Evolutionary conservation across 768 basidiomycete genomes (phyloP).

Genomic region (Kwoniella botswanensis): DNA sequence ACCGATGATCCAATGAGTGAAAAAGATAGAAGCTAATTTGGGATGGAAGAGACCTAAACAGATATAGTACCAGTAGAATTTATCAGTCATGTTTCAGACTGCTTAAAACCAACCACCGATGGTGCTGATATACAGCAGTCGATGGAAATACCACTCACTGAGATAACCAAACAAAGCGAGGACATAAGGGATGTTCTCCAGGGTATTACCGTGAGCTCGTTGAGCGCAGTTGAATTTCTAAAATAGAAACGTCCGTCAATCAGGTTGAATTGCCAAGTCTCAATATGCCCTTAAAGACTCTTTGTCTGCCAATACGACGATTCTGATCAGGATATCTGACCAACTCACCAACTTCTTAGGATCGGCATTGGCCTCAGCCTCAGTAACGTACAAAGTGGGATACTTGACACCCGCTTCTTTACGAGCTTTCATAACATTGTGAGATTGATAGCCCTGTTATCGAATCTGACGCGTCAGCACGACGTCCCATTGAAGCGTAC

Average conservation of each 20-base stretch:
- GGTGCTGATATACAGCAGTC: neutral
- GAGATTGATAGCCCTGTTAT: conserved; percentile 37
- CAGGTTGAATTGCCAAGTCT: no score
- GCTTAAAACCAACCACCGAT: no score
- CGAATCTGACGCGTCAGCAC: neutral
- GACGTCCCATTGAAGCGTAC: neutral
- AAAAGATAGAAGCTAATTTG: conserved; percentile 17
- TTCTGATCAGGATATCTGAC: no score
- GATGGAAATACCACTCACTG: conserved; percentile 30
- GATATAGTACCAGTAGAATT: no score
- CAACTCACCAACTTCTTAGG: conserved; percentile 40
- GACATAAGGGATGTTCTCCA: conserved; percentile 41
- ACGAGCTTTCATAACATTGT: conserved; percentile 30
- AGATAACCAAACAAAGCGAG: conserved; percentile 34
- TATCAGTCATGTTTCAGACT: no score
- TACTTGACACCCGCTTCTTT: conserved; percentile 44
- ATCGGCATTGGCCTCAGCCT: conserved; percentile 47
- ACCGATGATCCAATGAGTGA: conserved; percentile 26
- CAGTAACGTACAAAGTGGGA: conserved; percentile 46
- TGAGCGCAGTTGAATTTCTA: conserved; percentile 48
- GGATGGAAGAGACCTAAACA: conserved; percentile 28
- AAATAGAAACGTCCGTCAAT: neutral
- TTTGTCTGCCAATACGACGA: no score
- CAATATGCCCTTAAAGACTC: no score
- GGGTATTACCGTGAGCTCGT: conserved; percentile 46